These are phyloP conservation scores for Myrica gale DNA, from an alignment of 306 rosid genomes.

Conservation along the genomic window DNA sequence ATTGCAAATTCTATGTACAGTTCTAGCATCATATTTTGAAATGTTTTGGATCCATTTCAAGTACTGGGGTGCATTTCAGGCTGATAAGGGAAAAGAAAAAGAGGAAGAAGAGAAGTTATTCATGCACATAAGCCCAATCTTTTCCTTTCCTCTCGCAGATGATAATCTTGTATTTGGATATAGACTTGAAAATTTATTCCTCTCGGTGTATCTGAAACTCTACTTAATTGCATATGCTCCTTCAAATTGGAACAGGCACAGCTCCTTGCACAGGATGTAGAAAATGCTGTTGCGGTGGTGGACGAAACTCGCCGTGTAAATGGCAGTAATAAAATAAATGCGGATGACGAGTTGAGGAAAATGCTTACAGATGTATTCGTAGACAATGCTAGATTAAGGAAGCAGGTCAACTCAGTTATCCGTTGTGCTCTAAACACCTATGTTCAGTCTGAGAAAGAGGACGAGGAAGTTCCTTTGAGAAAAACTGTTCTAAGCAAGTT, in stretches of 20 bases:
- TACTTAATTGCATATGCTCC: constrained; percentile 24
- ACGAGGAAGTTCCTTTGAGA: constrained; percentile 45
- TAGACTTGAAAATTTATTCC: neutral
- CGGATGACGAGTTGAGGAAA: constrained; percentile 58
- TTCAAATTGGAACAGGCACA: constrained; percentile 66
- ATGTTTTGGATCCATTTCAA: neutral
- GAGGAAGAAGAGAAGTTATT: neutral
- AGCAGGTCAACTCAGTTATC: constrained; percentile 70
- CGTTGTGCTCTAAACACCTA: constrained; percentile 60
- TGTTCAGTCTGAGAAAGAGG: constrained; percentile 45
- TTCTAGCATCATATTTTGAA: neutral
- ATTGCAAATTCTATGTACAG: neutral
- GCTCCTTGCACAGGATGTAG: constrained; percentile 77
- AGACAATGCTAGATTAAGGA: constrained; percentile 81
- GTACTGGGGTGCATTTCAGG: neutral
- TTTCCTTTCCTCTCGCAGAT: neutral
- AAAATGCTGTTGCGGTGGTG: constrained; percentile 37
- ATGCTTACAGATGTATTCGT: constrained; percentile 67
- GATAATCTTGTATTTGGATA: neutral
- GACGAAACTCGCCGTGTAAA: constrained; percentile 33
- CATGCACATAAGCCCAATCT: neutral
- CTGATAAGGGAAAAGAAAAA: neutral
- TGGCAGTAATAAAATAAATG: constrained; percentile 30
- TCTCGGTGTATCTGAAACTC: neutral
- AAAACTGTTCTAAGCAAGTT: constrained; percentile 67